Evolutionary conservation across 1,139 yeast genomes (phyloP), one percentile per base, ranked within the genome.

Genomic region (Hyphopichia khmerensis): DNA sequence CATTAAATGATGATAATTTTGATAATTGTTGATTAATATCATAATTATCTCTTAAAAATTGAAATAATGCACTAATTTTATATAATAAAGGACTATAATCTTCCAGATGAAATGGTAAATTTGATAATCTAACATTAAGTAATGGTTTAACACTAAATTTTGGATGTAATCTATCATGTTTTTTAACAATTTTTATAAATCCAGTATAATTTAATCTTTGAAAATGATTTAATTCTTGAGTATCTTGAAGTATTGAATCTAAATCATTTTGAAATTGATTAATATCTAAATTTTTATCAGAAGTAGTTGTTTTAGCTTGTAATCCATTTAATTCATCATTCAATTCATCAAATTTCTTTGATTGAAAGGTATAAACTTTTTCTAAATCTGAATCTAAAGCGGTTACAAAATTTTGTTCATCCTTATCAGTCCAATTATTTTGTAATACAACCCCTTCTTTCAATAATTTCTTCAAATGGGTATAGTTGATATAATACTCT

Each of bases 161-260:
- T 17, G 90, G 79, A 61, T 91, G 97, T 50, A 91, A 66, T 45
- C 97, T 80, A 66, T 93, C 99, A 59, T 93, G 99, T 65, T 91
- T 93, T 71, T 93, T 91, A 52, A 91, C 97, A 54, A 93, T 88
- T 62, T 93, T 93, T 57, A 84, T 79, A 66, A 93, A 93, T 3
- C 98, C 99, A 18, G 99, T 91, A 68, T 85, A 93, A 65, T 93
- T 93, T 53, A 91, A 68, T 57, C 99, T 78, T 41, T 95, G 86
- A 67, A 93, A 93, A 57, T 82, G 88, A 60, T 91, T 97, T 57
- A 93, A 74, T 58, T 89, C 93, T 53, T 87, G 89, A 13, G 98
- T 89, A 52, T 80, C 75, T 17, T 82, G 77, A 46, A 93, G 73
- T 39, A 84, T 69, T 46, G 81, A 82, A 57, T 93, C 99, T 56